These are phyloP conservation scores for Novakomyces olei DNA, from an alignment of 805 yeast genomes.

Conservation along the genomic window DNA sequence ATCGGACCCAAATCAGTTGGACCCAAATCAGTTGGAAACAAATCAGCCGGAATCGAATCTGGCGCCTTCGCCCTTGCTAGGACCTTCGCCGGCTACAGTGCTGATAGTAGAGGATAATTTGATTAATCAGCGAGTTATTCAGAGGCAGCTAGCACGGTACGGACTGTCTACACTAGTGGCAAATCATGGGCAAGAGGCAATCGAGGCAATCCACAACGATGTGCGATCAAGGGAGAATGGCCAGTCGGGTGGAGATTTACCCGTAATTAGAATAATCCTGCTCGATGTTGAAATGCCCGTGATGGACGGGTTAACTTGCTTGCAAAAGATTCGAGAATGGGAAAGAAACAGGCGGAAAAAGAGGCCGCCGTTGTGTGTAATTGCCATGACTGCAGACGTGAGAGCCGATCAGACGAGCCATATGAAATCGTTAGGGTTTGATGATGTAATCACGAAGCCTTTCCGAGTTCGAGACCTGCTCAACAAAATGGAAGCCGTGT, in stretches of 20 bases:
- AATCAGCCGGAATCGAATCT: not conserved
- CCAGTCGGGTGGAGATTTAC: not conserved
- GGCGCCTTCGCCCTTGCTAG: too few relatives aligned
- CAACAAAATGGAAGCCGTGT: not conserved
- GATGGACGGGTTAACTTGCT: constrained; percentile 14
- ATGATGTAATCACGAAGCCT: not conserved
- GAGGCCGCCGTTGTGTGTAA: constrained; percentile 10
- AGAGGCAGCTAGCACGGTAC: constrained; percentile 66
- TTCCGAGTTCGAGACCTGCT: not conserved
- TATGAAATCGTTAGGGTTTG: not conserved
- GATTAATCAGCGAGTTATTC: constrained; percentile 86
- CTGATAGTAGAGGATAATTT: constrained; percentile 88
- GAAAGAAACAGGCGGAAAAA: not conserved
- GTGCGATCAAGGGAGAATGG: constrained; percentile 5
- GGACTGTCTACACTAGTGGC: constrained; percentile 62
- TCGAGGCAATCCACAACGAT: constrained; percentile 20
- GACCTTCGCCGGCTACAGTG: constrained; percentile 26
- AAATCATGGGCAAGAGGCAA: constrained; percentile 78
- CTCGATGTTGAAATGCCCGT: constrained; percentile 12
- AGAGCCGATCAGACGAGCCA: constrained; percentile 6
- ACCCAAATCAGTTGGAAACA: not conserved
- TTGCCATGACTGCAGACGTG: constrained; percentile 10
- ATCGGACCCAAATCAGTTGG: too few relatives aligned
- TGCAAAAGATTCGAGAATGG: constrained; percentile 7
- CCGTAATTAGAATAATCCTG: not conserved